Percentiles rank a stretch among this genome's conserved stretches.
phyloP scores from a whole-genome alignment of 352 stramenopile species.

The Globisporangium iwayamae region DNA sequence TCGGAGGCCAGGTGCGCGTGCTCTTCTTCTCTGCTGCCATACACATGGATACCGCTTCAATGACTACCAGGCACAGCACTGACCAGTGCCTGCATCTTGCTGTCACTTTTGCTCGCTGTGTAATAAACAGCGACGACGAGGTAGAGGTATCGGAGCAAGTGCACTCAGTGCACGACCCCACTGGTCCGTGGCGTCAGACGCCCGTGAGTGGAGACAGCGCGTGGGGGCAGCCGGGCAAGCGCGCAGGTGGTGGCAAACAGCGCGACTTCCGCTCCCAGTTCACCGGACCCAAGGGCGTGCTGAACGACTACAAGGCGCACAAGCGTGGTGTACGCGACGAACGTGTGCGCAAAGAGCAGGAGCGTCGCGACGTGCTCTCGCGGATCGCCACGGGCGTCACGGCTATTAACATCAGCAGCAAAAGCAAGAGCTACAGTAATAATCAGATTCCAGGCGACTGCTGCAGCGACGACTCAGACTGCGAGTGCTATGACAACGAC shows the following conservation, averaged over 20 bases:
- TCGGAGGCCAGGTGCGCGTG: slow-evolving; percentile 58
- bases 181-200: slow-evolving; percentile 64
- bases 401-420: slow-evolving; percentile 5
- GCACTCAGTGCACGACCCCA: slow-evolving; percentile 64
- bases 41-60: background rate
- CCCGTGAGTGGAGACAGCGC: slow-evolving; percentile 26
- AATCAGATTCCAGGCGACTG: slow-evolving; percentile 13
- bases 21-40: slow-evolving; percentile 4
- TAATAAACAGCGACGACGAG: slow-evolving; percentile 34
- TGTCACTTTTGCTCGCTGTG: background rate
- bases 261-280: slow-evolving; percentile 58
- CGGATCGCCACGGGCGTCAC: slow-evolving; percentile 60
- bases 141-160: slow-evolving; percentile 57
- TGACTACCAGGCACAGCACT: background rate
- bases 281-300: slow-evolving; percentile 79
- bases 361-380: slow-evolving; percentile 46
- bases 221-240: slow-evolving; percentile 44
- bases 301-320: slow-evolving; percentile 81
- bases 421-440: slow-evolving; percentile 5
- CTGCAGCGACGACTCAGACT: slow-evolving; percentile 21
- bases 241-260: slow-evolving; percentile 22
- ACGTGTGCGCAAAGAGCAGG: slow-evolving; percentile 40
- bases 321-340: slow-evolving; percentile 59
- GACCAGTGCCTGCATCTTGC: background rate
- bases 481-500: slow-evolving; percentile 28